Percentiles rank a stretch among this genome's conserved stretches.
Conservation (phyloP, 208 protist genomes). For the Acanthamoeba royreba region DNA sequence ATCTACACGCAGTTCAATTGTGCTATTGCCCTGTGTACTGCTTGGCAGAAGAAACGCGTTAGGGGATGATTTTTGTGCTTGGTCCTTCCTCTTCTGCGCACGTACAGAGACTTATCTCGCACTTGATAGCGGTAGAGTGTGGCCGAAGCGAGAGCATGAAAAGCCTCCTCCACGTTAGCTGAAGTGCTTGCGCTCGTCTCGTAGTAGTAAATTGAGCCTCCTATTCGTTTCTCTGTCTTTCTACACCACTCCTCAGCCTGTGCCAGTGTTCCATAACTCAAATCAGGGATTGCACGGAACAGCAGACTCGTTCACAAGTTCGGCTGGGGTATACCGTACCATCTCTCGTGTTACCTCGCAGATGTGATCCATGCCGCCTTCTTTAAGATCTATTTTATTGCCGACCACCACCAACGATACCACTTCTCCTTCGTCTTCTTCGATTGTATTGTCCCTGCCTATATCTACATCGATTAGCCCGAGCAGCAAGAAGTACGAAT, state of each 20-base stretch:
- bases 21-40: not conserved
- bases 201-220: not conserved
- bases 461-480: not conserved
- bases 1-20: not conserved
- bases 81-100: no score
- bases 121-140: conserved; percentile 7
- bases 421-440: not conserved
- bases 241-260: not conserved
- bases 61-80: no score
- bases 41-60: not conserved
- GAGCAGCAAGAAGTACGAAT: no score
- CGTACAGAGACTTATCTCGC: not conserved
- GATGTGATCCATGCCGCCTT: not conserved
- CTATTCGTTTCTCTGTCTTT: not conserved
- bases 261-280: no score
- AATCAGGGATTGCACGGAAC: no score
- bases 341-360: not conserved
- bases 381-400: conserved; percentile 71
- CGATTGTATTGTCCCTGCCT: not conserved
- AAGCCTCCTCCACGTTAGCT: conserved; percentile 16
- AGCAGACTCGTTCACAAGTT: no score
- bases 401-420: conserved; percentile 74
- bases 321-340: no score
- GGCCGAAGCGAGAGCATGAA: not conserved
- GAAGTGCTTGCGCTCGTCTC: not conserved